Percentiles rank a stretch among this genome's conserved stretches.
These are phyloP conservation scores for Anthoceros angustus DNA, from an alignment of 225 moss, liverwort and hornwort species.

Conservation along the genomic window DNA sequence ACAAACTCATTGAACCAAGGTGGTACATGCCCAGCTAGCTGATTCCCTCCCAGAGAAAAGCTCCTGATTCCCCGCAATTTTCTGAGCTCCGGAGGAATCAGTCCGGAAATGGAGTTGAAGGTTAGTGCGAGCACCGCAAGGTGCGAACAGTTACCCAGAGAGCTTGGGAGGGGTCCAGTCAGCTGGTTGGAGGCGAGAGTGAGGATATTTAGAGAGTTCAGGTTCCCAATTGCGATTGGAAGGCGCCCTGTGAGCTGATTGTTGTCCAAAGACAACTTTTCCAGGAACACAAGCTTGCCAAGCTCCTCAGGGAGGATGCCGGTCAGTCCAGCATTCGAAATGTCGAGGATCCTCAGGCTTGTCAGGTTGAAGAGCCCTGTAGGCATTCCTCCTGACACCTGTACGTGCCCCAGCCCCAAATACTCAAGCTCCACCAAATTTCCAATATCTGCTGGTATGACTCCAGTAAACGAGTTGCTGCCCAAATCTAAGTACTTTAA, in stretches of 20 bases:
- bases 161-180: background rate
- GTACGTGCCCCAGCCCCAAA: no score
- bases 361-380: no score
- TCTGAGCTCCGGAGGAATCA: background rate
- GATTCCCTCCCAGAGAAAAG: background rate
- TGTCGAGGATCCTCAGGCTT: background rate
- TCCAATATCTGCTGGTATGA: no score
- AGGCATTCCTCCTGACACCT: no score
- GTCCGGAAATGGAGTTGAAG: background rate
- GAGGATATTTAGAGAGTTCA: background rate
- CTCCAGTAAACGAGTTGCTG: background rate
- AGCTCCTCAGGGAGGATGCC: background rate
- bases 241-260: background rate
- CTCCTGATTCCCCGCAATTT: background rate
- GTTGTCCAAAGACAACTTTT: background rate
- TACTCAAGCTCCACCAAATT: no score
- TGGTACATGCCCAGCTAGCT: background rate
- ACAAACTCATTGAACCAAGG: background rate
- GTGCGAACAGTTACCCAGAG: background rate
- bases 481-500: background rate
- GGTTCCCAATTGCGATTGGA: background rate
- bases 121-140: background rate
- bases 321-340: background rate
- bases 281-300: background rate
- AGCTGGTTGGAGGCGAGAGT: background rate